Base-by-base conservation (phyloP, 768 basidiomycete genomes). In the Daedaleopsis sinensis region DNA sequence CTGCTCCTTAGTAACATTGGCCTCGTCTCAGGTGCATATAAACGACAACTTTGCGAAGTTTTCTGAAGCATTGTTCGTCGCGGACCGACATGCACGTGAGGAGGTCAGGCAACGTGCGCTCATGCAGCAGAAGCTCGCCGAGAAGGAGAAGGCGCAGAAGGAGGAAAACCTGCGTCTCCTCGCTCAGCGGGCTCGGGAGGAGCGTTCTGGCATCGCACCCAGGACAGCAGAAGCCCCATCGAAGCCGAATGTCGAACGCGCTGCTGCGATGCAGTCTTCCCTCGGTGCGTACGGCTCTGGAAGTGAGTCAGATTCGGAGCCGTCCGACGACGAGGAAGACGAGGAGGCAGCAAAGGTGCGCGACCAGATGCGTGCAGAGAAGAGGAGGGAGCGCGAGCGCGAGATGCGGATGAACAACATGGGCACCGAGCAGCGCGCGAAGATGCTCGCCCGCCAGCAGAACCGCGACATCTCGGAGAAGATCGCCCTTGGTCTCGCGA, bases 41-140 rank as follows among this genome's bases (percentile, higher is more conserved):
- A 99, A 99, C 68, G 97, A 99, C 76, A 94, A 95, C 76, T 99
- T 99, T 77, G 96, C 96, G 60, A 97, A 98, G 74, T 96, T 99
- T 73, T 97, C 96, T 0, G 96, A 99, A 78, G 87, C 96, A 2
- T 79, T 99, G 27, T 97, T 91, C 72, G 83, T 99, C 64, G 96
- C 96, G 12, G 96, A 98, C 73, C 85, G 96, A 61, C 96, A 98
- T 76, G 96, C 97, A 1, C 91, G 97, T 62, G 96, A 99, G 71
- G 97, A 99, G 77, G 97, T 98, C 47, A 87, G 95, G 24, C 95
- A 98, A 72, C 90, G 97, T 55, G 80, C 96, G 4, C 84, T 97
- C 58, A 98, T 98, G 96, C 96, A 98, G 71, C 97, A 98, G 74
- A 94, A 96, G 71, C 82, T 99, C n/a, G 95, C 93, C 12, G 91